A percentile compares a stretch with the other conserved stretches of the same genome.
Evolutionary conservation across 306 rosid species (phyloP).

Genomic region (Vigna mungo): DNA sequence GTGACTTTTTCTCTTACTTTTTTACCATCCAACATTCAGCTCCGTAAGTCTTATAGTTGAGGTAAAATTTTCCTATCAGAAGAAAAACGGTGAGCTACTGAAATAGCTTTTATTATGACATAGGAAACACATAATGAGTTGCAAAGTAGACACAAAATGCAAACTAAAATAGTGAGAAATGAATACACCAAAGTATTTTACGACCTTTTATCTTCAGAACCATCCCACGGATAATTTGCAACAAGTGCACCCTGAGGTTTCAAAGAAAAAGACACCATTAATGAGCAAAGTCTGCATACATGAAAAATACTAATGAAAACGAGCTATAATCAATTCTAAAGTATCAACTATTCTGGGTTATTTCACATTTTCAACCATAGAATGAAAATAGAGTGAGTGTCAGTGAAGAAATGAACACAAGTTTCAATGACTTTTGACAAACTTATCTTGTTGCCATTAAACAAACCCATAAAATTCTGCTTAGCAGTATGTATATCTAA

Average conservation of each 20-base stretch:
- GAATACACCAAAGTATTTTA: conserved; percentile 18
- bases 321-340: conserved; percentile 29
- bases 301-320: conserved; percentile 13
- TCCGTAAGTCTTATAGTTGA: not conserved
- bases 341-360: conserved; percentile 26
- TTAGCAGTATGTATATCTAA: not conserved
- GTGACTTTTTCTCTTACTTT: not conserved
- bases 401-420: conserved; percentile 21
- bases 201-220: conserved; percentile 78
- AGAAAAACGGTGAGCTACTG: not conserved
- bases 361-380: conserved; percentile 23
- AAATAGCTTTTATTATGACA: not conserved
- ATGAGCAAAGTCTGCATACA: conserved; percentile 29
- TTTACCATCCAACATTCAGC: not conserved
- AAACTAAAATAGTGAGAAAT: not conserved
- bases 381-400: conserved; percentile 29
- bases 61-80: not conserved
- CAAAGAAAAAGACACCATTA: conserved; percentile 24
- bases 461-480: conserved; percentile 30
- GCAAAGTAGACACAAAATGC: conserved; percentile 13
- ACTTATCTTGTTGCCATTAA: conserved; percentile 14
- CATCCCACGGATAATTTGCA: conserved; percentile 99
- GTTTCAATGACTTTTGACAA: conserved; percentile 19
- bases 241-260: conserved; percentile 86
- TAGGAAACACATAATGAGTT: not conserved